Evolutionary conservation across 805 yeast genomes (phyloP).

Genomic region (Lachancea cidri): DNA sequence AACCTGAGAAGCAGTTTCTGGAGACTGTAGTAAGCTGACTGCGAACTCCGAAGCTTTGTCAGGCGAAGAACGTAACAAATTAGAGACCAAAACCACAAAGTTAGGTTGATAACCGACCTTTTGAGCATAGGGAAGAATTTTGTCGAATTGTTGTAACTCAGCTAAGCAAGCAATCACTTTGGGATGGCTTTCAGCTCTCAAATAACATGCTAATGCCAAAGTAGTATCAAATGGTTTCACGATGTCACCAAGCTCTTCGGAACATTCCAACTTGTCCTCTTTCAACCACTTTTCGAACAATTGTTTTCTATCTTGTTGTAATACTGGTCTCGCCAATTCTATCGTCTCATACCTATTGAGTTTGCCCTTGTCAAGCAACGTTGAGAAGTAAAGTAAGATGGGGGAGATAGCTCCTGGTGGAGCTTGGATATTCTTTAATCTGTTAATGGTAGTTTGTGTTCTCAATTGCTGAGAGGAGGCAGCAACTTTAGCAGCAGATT

Average conservation of each 20-base stretch:
- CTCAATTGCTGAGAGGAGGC: slow-evolving; percentile 91
- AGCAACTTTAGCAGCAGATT: slow-evolving; percentile 93
- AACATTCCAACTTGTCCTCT: slow-evolving; percentile 87
- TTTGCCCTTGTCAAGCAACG: slow-evolving; percentile 86
- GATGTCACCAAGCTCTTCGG: slow-evolving; percentile 97
- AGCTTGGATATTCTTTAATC: slow-evolving; percentile 83
- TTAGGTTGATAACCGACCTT: slow-evolving; percentile 87
- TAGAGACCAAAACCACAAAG: slow-evolving; percentile 82
- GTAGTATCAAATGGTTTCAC: slow-evolving; percentile 84
- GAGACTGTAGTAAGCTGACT: slow-evolving; percentile 65
- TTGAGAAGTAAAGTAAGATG: slow-evolving; percentile 85
- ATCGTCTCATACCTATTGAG: slow-evolving; percentile 89
- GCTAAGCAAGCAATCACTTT: slow-evolving; percentile 91
- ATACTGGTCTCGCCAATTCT: slow-evolving; percentile 91
- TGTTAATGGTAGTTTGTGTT: slow-evolving; percentile 90
- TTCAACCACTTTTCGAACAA: slow-evolving; percentile 93
- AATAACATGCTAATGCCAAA: slow-evolving; percentile 84
- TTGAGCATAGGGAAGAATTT: slow-evolving; percentile 89
- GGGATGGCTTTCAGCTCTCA: slow-evolving; percentile 74
- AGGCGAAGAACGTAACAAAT: slow-evolving; percentile 88
- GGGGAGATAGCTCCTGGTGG: slow-evolving; percentile 95
- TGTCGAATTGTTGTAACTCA: slow-evolving; percentile 93
- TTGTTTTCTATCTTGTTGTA: slow-evolving; percentile 91
- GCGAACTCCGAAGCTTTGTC: slow-evolving; percentile 98
- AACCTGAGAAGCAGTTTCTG: slow-evolving; percentile 52